Conservation (phyloP, 495 filamentous ascomycete species). For the Rhypophila decipiens region DNA sequence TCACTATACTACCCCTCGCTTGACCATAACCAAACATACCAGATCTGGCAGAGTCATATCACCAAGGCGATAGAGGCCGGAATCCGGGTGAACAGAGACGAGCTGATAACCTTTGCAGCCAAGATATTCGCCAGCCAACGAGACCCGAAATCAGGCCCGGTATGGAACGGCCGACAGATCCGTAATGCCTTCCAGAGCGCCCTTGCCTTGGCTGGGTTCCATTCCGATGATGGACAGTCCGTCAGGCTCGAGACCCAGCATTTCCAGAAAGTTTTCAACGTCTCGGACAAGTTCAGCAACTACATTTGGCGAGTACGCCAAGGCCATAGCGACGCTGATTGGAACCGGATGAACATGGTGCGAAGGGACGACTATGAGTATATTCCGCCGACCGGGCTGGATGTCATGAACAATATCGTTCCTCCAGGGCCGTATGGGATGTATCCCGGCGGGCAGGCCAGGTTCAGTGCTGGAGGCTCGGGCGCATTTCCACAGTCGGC, state of each 20-base stretch:
- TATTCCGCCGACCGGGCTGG: background rate
- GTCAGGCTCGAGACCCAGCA: background rate
- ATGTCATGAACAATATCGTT: background rate
- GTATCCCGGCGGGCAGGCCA: no score
- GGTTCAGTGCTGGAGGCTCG: no score
- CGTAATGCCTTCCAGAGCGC: constrained; percentile 37
- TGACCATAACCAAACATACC: constrained; percentile 12
- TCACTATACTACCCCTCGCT: constrained; percentile 32
- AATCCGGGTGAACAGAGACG: constrained; percentile 18
- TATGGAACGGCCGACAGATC: constrained; percentile 30
- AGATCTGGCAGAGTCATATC: constrained; percentile 35
- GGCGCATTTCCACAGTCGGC: no score
- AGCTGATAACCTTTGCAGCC: constrained; percentile 8
- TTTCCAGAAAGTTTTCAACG: background rate
- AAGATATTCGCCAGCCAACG: background rate
- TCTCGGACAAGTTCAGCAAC: background rate
- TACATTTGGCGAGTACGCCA: background rate
- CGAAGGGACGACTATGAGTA: background rate
- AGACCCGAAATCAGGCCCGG: background rate
- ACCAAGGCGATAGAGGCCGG: constrained; percentile 17
- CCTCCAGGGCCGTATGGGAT: no score
- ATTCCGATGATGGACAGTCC: background rate
- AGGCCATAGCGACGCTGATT: background rate
- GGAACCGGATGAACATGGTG: background rate
- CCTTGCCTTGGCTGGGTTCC: constrained; percentile 24